Conservation (phyloP, 208 protist genomes). For the Acanthamoeba rhysodes region DNA sequence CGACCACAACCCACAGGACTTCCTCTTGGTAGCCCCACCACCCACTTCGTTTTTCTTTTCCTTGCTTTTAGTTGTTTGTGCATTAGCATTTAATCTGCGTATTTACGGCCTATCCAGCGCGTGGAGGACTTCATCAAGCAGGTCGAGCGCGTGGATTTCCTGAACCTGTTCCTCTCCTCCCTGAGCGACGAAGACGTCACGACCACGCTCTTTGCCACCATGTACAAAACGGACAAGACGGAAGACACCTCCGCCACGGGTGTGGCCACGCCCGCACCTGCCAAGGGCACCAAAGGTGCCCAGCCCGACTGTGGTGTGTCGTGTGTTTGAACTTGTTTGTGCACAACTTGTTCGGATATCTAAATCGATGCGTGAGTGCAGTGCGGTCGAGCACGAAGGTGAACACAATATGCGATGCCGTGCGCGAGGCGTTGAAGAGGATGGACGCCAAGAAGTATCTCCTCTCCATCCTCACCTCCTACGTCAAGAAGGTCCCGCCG, state of each 20-base stretch:
- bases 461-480: conserved; percentile 76
- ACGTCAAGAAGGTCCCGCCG: conserved; percentile 71
- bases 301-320: no score
- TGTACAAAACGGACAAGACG: conserved; percentile 50
- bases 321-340: no score
- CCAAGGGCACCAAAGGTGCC: neutral
- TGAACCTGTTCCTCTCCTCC: conserved; percentile 86
- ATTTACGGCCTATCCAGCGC: neutral
- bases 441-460: conserved; percentile 71
- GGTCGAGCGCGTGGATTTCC: conserved; percentile 75
- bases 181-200: conserved; percentile 83
- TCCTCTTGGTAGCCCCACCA: conserved; percentile 54
- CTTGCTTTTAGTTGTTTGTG: no score
- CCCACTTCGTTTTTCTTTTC: neutral
- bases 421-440: conserved; percentile 49
- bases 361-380: neutral
- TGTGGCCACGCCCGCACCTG: neutral
- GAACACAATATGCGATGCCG: conserved; percentile 70
- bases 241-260: neutral
- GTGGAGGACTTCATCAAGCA: conserved; percentile 84
- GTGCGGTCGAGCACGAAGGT: conserved; percentile 34
- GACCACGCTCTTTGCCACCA: conserved; percentile 73
- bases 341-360: no score
- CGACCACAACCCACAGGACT: conserved; percentile 84
- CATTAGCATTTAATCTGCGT: no score